Base-by-base conservation (phyloP, 164 flowering plant genomes). In the Vitis riparia region DNA sequence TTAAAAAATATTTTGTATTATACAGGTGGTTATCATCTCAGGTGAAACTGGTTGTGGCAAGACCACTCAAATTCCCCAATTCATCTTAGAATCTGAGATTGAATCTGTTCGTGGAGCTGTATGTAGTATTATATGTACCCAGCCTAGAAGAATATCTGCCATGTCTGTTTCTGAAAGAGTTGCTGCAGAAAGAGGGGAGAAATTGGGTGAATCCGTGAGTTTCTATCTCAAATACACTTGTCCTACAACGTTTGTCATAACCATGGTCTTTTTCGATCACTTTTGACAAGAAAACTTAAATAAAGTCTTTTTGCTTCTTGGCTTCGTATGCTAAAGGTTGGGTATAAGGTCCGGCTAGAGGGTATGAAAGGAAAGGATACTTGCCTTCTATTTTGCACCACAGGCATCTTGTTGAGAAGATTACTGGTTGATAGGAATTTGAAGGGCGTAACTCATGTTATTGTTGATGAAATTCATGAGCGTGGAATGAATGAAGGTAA, bases 31-130 rank as follows among this genome's bases (percentile, higher is more conserved):
- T 67, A 80, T 96, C 51, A 77, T 96, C 75, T 96, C 99, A 62
- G 99, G 99, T 78, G 95, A 92, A 84, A 96, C 99, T 81, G 99
- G 99, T 51, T 96, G 99, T 85, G 99, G 99, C 65, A 96, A 96
- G 83, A 93, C 99, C 32, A 96, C 98, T 16, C 99, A 93, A 77
- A 80, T 96, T 83, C 98, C 99, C 19, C 99, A 96, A 74, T 96
- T 87, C 69, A 91, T 96, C 64, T 79, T 96, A 70, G 99, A 96
- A 81, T 91, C 99, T 60, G 93, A 92, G 76, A 85, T 91, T 60
- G 91, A 86, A 32, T 80, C 88, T 63, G 68, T 73, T 29, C 85
- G 82, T 73, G 99, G 99, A 60, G 93, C 91, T 76, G 60, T 53
- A 27, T 96, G 98, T 75, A 93, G 80, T 73, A 85, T 96, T 59